phyloP scores from a whole-genome alignment of 2,329 filamentous ascomycete genomes.

The Aspergillus latus region DNA sequence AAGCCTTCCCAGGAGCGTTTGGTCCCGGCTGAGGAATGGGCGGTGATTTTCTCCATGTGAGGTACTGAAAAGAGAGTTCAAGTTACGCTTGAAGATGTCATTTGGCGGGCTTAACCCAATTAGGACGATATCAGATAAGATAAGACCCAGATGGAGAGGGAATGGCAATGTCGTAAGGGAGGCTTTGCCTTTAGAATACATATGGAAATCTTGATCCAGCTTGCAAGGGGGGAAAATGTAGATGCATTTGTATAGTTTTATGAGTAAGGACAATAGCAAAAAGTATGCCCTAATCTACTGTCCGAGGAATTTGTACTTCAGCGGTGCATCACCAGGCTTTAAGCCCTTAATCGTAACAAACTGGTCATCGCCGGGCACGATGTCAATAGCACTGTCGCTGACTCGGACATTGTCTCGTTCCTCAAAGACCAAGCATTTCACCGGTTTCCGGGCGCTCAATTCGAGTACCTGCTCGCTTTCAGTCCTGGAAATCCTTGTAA shows the following conservation, averaged over 20 bases:
- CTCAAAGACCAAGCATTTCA: slow-evolving; percentile 62
- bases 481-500: slow-evolving; percentile 39
- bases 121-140: slow-evolving; percentile 19
- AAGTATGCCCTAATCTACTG: slow-evolving; percentile 15
- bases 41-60: not conserved
- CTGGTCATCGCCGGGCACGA: slow-evolving; percentile 60
- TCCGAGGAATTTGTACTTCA: slow-evolving; percentile 31
- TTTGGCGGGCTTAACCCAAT: slow-evolving; percentile 13
- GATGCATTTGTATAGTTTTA: no score
- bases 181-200: no score
- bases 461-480: slow-evolving; percentile 33
- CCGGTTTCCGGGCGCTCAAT: slow-evolving; percentile 53
- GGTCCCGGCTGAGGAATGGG: slow-evolving; percentile 31
- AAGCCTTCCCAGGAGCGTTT: slow-evolving; percentile 43
- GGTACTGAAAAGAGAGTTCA: not conserved
- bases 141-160: not conserved
- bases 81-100: slow-evolving; percentile 16
- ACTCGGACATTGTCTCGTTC: slow-evolving; percentile 56
- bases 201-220: no score
- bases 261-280: not conserved
- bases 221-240: no score
- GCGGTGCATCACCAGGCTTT: slow-evolving; percentile 18
- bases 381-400: slow-evolving; percentile 58
- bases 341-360: slow-evolving; percentile 30
- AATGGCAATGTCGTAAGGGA: no score